Conservation (phyloP, 306 rosid genomes). For the Vigna angularis region DNA sequence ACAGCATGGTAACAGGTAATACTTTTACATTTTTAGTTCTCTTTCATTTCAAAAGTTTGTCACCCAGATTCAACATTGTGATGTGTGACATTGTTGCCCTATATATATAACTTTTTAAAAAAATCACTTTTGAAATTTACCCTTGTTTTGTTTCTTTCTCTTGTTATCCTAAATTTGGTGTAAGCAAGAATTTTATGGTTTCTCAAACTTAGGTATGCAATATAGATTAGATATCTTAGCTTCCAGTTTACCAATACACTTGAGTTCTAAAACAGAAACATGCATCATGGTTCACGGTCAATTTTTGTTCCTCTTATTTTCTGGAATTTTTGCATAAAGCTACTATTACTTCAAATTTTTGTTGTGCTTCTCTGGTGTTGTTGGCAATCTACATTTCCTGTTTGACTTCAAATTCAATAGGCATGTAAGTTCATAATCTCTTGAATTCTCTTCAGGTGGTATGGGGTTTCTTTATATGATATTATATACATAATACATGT, state of each 20-base stretch:
- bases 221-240: neutral
- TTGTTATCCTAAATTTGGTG: constrained; percentile 8
- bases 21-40: constrained; percentile 30
- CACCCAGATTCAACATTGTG: constrained; percentile 8
- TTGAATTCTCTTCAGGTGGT: constrained; percentile 32
- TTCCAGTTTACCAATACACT: constrained; percentile 1
- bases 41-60: constrained; percentile 25
- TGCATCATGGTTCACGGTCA: constrained; percentile 20
- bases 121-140: neutral
- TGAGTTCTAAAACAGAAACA: neutral
- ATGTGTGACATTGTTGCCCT: too few relatives aligned
- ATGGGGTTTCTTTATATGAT: neutral
- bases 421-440: constrained; percentile 1
- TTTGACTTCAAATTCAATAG: constrained; percentile 11
- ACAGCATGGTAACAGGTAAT: constrained; percentile 42
- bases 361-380: constrained; percentile 6
- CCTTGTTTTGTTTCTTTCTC: neutral
- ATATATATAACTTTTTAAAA: neutral
- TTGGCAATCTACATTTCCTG: constrained; percentile 28
- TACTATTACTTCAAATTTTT: constrained; percentile 14
- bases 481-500: neutral
- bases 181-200: constrained; percentile 1
- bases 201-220: constrained; percentile 7
- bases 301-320: too few relatives aligned
- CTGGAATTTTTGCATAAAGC: neutral